Evolutionary conservation across 306 rosid genomes (phyloP).

Genomic region (Adenanthera pavonina): DNA sequence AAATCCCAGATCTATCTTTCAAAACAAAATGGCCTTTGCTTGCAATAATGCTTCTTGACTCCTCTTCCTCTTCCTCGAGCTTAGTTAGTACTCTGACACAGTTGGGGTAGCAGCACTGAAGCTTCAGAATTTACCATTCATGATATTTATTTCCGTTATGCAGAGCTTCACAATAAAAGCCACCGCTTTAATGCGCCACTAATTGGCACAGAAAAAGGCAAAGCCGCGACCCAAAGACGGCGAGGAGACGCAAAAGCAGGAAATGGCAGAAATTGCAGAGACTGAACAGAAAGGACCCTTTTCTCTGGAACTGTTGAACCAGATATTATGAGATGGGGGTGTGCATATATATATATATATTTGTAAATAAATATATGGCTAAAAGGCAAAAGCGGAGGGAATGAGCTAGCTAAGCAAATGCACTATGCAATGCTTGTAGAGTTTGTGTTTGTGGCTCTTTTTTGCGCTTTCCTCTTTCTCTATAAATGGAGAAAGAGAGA

Average conservation of each 20-base stretch:
- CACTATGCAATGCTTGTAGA: constrained; percentile 24
- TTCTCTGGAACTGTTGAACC: constrained; percentile 47
- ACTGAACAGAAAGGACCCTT: constrained; percentile 45
- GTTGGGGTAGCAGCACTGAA: neutral
- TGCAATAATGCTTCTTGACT: neutral
- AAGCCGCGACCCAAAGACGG: constrained; percentile 52
- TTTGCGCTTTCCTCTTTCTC: constrained; percentile 6
- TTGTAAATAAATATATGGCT: neutral
- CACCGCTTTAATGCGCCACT: constrained; percentile 65
- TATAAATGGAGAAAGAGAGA: constrained; percentile 29
- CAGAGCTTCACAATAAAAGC: constrained; percentile 35
- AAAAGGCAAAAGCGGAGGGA: constrained; percentile 34
- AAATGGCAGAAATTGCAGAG: constrained; percentile 33
- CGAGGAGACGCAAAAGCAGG: constrained; percentile 41
- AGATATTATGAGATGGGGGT: neutral
- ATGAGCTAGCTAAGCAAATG: neutral
- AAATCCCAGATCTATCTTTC: constrained; percentile 39
- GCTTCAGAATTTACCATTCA: constrained; percentile 37
- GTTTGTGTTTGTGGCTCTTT: neutral
- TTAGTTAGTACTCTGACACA: constrained; percentile 35
- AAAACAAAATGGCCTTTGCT: constrained; percentile 34
- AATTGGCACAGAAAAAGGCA: constrained; percentile 49
- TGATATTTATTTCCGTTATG: neutral
- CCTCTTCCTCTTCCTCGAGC: neutral
- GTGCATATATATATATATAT: neutral